A percentile compares a stretch with the other conserved stretches of the same genome.
phyloP scores from a whole-genome alignment of 352 stramenopile species.

The Phytophthora parvispora region DNA sequence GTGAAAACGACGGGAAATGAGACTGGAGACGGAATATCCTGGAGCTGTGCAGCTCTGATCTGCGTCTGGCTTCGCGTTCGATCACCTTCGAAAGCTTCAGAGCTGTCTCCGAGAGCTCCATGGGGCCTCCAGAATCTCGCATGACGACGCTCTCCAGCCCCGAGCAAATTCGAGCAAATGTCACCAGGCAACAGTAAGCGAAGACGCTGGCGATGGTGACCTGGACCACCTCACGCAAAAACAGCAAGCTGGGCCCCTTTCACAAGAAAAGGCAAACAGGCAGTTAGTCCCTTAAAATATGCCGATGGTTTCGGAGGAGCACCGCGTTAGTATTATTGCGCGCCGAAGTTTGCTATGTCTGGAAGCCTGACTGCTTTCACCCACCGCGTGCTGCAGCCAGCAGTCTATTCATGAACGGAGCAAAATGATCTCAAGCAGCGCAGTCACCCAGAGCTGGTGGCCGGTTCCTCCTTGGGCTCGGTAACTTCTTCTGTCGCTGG shows the following conservation, averaged over 20 bases:
- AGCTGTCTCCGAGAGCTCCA: slow-evolving; percentile 66
- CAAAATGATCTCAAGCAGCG: not conserved
- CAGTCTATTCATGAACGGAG: slow-evolving; percentile 10
- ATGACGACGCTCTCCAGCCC: slow-evolving; percentile 4
- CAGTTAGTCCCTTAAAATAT: slow-evolving; percentile 40
- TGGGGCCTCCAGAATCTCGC: not conserved
- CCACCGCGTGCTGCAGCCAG: no score
- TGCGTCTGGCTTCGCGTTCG: slow-evolving; percentile 63
- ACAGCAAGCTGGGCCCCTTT: not conserved
- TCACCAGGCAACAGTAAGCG: not conserved
- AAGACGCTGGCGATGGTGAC: not conserved
- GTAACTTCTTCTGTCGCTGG: not conserved
- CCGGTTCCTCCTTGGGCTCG: not conserved
- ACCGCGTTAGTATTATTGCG: slow-evolving; percentile 8
- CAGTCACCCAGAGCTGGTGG: not conserved
- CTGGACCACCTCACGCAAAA: not conserved
- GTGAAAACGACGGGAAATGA: slow-evolving; percentile 42
- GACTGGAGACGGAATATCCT: slow-evolving; percentile 45
- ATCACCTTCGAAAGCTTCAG: slow-evolving; percentile 77
- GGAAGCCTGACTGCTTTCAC: no score
- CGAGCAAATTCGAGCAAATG: not conserved
- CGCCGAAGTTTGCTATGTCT: slow-evolving; percentile 9
- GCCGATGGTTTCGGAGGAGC: slow-evolving; percentile 13
- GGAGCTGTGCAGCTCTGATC: slow-evolving; percentile 40
- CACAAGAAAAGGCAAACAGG: slow-evolving; percentile 23